Percentiles rank a stretch among this genome's conserved stretches.
Evolutionary conservation across 495 filamentous ascomycete species (phyloP).

Genomic region (Hypomontagnella monticulosa): DNA sequence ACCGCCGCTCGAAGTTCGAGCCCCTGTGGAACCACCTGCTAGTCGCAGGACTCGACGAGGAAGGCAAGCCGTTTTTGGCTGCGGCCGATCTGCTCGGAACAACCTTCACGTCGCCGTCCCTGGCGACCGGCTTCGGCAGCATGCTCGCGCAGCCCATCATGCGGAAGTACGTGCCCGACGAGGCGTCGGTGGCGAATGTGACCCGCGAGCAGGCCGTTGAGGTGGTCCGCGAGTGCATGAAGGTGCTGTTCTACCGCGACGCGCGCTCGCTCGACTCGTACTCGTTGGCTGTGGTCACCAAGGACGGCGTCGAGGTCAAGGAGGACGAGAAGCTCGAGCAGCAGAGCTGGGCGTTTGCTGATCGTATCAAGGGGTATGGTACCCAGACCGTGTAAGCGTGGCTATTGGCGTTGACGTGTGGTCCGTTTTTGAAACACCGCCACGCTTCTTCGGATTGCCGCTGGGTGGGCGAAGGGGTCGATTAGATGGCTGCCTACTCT

Average conservation of each 20-base stretch:
- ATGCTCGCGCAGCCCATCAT: slow-evolving; percentile 93
- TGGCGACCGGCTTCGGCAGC: slow-evolving; percentile 93
- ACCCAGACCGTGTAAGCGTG: slow-evolving; percentile 57
- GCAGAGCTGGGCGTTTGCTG: slow-evolving; percentile 98
- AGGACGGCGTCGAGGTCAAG: slow-evolving; percentile 83
- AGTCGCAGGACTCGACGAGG: slow-evolving; percentile 84
- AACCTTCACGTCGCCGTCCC: slow-evolving; percentile 82
- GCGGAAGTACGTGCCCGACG: slow-evolving; percentile 81
- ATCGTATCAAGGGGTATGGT: slow-evolving; percentile 72
- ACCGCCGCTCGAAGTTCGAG: slow-evolving; percentile 92
- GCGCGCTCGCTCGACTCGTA: slow-evolving; percentile 91
- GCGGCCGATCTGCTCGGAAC: slow-evolving; percentile 93
- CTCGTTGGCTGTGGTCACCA: slow-evolving; percentile 87
- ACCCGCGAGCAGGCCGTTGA: slow-evolving; percentile 81
- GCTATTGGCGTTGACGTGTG: background rate
- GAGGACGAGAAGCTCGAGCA: slow-evolving; percentile 75
- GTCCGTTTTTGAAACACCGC: no score
- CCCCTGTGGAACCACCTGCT: slow-evolving; percentile 96
- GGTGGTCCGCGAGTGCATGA: slow-evolving; percentile 90
- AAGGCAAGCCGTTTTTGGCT: slow-evolving; percentile 85
- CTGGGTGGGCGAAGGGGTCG: background rate
- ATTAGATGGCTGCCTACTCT: no score
- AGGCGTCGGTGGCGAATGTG: slow-evolving; percentile 73
- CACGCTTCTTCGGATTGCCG: background rate
- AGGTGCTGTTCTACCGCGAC: slow-evolving; percentile 97